Conservation (phyloP, 257 asterid genomes). For the Henckelia pumila region DNA sequence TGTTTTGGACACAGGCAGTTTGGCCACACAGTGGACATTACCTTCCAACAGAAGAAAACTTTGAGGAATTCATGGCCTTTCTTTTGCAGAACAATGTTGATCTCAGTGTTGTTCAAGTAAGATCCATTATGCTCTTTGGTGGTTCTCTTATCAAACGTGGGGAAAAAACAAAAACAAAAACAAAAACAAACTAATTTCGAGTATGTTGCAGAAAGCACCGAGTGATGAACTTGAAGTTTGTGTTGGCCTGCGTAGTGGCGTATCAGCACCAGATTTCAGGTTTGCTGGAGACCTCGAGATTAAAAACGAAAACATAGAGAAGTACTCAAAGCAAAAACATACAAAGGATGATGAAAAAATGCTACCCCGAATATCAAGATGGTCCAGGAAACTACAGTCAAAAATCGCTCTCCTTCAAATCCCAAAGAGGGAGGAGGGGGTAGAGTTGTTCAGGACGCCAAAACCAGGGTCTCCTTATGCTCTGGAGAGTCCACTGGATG, state of each 20-base stretch:
- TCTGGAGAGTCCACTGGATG: constrained; percentile 38
- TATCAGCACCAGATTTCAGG: constrained; percentile 49
- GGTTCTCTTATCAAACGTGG: background rate
- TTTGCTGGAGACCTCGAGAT: constrained; percentile 18
- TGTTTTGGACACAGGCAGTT: constrained; percentile 48
- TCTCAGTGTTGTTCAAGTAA: constrained; percentile 62
- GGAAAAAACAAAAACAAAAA: too few species aligned
- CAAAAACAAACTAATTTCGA: background rate
- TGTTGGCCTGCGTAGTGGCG: constrained; percentile 39
- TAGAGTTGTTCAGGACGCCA: constrained; percentile 47
- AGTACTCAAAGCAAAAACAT: constrained; percentile 27
- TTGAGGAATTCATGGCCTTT: constrained; percentile 70
- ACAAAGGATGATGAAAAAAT: constrained; percentile 38
- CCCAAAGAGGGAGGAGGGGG: constrained; percentile 38
- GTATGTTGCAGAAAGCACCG: constrained; percentile 57
- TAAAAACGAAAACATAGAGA: constrained; percentile 15
- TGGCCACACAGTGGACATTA: constrained; percentile 99
- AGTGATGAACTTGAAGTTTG: constrained; percentile 42
- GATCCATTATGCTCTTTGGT: background rate
- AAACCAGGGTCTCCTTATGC: constrained; percentile 17
- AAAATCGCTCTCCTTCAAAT: constrained; percentile 59
- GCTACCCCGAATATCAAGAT: constrained; percentile 42
- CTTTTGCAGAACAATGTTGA: constrained; percentile 61
- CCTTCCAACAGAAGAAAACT: constrained; percentile 89
- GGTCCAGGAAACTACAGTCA: constrained; percentile 47